Base-by-base conservation (phyloP, 163 green algal genomes). In the Volvox carteri region DNA sequence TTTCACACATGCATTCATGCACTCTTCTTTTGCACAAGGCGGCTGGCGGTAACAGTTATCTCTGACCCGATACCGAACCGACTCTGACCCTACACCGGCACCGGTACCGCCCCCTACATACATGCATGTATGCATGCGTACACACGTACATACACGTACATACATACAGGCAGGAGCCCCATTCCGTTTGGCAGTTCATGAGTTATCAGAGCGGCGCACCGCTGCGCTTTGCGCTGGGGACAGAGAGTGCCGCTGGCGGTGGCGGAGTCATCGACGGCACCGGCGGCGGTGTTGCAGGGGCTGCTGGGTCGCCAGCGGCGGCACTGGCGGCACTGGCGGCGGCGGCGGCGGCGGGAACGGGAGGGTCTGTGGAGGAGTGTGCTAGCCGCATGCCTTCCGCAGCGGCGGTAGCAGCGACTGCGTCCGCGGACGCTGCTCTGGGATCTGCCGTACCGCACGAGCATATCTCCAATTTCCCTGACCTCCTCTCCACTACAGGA, bases 81-180 rank as follows among this genome's bases (percentile, higher is more conserved):
- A n/a, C n/a, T n/a, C n/a, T n/a, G n/a, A n/a, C n/a, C n/a, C n/a
- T n/a, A n/a, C n/a, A n/a, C n/a, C n/a, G n/a, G n/a, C n/a, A n/a
- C n/a, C n/a, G n/a, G n/a, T n/a, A n/a, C n/a, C n/a, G n/a, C n/a
- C n/a, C n/a, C n/a, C n/a, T n/a, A n/a, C n/a, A n/a, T n/a, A n/a
- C n/a, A n/a, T n/a, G n/a, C n/a, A n/a, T n/a, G n/a, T n/a, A 58
- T 58, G 48, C 48, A 58, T 58, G 48, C 48, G 14, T 58, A 14
- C 11, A 58, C 48, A 58, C 14, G n/a, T n/a, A n/a, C n/a, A n/a
- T n/a, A n/a, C n/a, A n/a, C n/a, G n/a, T n/a, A n/a, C n/a, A n/a
- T n/a, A n/a, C n/a, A n/a, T n/a, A 48, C 65, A 75, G 65, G 65
- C 65, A 48, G 65, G 30, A 75, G 65, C 65, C 65, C 16, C 33